Percentiles rank a stretch among this genome's conserved stretches.
phyloP scores from a whole-genome alignment of 2,329 filamentous ascomycete genomes.

The Colletotrichum theobromicola region DNA sequence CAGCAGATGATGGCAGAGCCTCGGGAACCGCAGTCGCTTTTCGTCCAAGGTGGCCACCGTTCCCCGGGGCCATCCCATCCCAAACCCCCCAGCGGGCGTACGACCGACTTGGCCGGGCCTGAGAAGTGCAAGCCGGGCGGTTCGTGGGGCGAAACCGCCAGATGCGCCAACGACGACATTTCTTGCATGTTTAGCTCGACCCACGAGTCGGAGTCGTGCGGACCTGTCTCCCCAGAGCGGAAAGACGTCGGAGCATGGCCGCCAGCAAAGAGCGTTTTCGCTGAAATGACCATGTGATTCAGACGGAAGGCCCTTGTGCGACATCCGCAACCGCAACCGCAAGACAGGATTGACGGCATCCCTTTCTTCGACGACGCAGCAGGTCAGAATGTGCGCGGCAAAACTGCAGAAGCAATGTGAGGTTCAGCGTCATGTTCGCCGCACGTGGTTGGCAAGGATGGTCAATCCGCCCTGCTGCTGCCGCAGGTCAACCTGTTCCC shows the following conservation, averaged over 20 bases:
- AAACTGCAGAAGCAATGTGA: background rate
- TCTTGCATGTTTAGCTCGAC: background rate
- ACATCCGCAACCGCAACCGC: background rate
- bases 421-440: background rate
- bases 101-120: background rate
- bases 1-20: background rate
- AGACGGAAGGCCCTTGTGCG: background rate
- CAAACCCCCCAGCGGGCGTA: background rate
- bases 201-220: background rate
- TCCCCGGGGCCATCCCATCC: background rate
- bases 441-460: conserved; percentile 20
- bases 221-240: background rate
- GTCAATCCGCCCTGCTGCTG: background rate
- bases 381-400: background rate
- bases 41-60: background rate
- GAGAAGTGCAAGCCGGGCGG: background rate
- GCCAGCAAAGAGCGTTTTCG: background rate
- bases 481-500: background rate
- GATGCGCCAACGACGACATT: background rate
- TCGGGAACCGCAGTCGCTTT: background rate
- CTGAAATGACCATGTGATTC: background rate
- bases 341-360: background rate
- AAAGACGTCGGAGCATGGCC: background rate
- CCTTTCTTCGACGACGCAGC: background rate
- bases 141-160: background rate